Base-by-base conservation (phyloP, 2,329 filamentous ascomycete species). In the Phaeoacremonium minimum region DNA sequence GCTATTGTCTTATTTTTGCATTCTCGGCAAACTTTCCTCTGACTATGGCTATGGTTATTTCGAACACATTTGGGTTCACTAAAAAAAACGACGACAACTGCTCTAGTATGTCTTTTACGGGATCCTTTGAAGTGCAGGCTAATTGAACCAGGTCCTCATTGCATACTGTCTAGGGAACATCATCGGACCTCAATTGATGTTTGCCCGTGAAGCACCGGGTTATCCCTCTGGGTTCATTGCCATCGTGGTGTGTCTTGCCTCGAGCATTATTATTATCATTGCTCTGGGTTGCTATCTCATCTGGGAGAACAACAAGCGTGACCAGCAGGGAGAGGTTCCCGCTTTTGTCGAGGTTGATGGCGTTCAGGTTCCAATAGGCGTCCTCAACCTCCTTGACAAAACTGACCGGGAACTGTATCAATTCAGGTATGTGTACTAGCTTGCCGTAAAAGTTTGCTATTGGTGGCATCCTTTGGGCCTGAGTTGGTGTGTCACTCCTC, bases 11-110 rank as follows among this genome's bases (percentile, higher is more conserved):
- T 17, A 44, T 60, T 6, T 59, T 69, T 0, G 53, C 62, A 1
- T 77, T 64, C 35, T 73, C 77, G 3, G 61, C 65, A 1, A 69
- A 69, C 2, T 51, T 78, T 7, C 71, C 76, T 0, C 56, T 77
- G 1, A 70, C 71, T 0, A 57, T 78, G 22, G 73, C 73, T 41
- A 63, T 74, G 53, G 69, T 69, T 1, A 63, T 67, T 1, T 56
- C 63, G 5, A 73, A 72, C 18, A 46, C 72, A 1, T 67, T 60
- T 3, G 67, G 67, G 3, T 70, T 69, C 41, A 71, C 67, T 3
- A 71, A 71, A 48, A n/a, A 58, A 67, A 5, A 61, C 64, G 8
- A 67, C 67, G 0, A 56, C 59, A 1, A 66, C 66, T 0, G 68
- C 66, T 0, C 55, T 72, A n/a, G n/a, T n/a, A n/a, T n/a, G n/a